A percentile compares a stretch with the other conserved stretches of the same genome.
These are phyloP conservation scores for Fusarium sp. DNA, from an alignment of 2,329 filamentous ascomycete genomes.

Conservation along the genomic window DNA sequence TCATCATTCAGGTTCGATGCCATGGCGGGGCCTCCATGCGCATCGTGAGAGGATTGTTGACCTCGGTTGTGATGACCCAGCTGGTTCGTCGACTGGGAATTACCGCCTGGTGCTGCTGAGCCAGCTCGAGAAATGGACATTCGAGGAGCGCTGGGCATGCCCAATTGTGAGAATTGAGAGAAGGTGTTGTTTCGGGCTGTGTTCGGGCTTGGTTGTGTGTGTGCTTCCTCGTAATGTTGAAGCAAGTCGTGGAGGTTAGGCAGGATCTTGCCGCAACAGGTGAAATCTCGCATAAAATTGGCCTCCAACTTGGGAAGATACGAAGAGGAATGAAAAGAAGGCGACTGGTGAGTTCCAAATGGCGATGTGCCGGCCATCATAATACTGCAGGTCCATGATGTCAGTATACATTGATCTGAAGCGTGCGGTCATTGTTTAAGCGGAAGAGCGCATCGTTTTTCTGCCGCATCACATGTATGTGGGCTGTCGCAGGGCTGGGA, in stretches of 20 bases:
- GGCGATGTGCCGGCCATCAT: slow-evolving; percentile 98
- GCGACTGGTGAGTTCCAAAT: slow-evolving; percentile 83
- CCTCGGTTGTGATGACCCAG: slow-evolving; percentile 55
- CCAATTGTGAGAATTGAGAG: slow-evolving; percentile 56
- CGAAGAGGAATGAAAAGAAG: slow-evolving; percentile 95
- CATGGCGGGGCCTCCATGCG: slow-evolving; percentile 61
- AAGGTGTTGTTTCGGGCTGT: slow-evolving; percentile 58
- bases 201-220: slow-evolving; percentile 76
- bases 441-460: slow-evolving; percentile 26
- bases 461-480: slow-evolving; percentile 23
- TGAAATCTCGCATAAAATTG: slow-evolving; percentile 97
- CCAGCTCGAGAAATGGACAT: slow-evolving; percentile 53
- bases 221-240: slow-evolving; percentile 96
- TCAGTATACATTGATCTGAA: slow-evolving; percentile 41
- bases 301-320: slow-evolving; percentile 97
- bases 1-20: slow-evolving; percentile 65
- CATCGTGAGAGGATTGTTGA: slow-evolving; percentile 48
- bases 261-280: slow-evolving; percentile 90
- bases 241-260: slow-evolving; percentile 94
- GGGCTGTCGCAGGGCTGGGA: slow-evolving; percentile 31
- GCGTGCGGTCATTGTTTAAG: slow-evolving; percentile 3
- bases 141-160: slow-evolving; percentile 51
- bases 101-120: slow-evolving; percentile 49
- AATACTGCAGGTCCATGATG: slow-evolving; percentile 70
- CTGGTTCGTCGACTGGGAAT: slow-evolving; percentile 49